phyloP scores from a whole-genome alignment of 1,139 yeast species.

The Sugiyamaella japonica region DNA sequence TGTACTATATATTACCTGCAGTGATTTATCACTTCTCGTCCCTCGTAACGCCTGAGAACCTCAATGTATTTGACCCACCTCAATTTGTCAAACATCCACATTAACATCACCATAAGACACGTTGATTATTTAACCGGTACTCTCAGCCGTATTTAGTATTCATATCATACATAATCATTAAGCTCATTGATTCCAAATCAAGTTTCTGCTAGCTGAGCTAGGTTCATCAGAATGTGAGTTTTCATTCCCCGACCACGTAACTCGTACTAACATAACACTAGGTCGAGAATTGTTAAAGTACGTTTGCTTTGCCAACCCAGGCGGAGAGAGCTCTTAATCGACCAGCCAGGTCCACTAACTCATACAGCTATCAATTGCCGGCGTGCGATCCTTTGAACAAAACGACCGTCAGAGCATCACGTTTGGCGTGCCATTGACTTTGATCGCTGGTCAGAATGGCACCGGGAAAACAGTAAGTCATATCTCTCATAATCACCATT shows the following conservation, averaged over 20 bases:
- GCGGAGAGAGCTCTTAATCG: too few species aligned
- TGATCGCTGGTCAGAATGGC: conserved; percentile 96
- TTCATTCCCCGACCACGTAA: not conserved
- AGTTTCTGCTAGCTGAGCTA: not conserved
- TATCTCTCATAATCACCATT: not conserved
- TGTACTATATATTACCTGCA: too few species aligned
- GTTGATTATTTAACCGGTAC: too few species aligned
- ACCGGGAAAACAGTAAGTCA: conserved; percentile 79
- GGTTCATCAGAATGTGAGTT: not conserved
- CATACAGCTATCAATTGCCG: conserved; percentile 71
- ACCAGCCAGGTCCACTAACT: not conserved
- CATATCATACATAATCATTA: too few species aligned
- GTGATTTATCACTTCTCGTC: too few species aligned
- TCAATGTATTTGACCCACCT: too few species aligned
- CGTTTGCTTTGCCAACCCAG: conserved; percentile 2
- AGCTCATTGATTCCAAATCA: not conserved
- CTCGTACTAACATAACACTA: conserved; percentile 16
- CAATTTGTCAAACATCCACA: too few species aligned
- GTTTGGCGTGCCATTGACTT: conserved; percentile 86
- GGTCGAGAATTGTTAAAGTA: conserved; percentile 39
- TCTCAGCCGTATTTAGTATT: too few species aligned
- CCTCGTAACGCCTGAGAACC: too few species aligned
- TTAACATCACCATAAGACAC: too few species aligned
- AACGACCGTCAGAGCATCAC: conserved; percentile 81
- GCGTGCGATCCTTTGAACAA: conserved; percentile 87